Base-by-base conservation (phyloP, 2,329 filamentous ascomycete genomes). In the Penicillium sp. region DNA sequence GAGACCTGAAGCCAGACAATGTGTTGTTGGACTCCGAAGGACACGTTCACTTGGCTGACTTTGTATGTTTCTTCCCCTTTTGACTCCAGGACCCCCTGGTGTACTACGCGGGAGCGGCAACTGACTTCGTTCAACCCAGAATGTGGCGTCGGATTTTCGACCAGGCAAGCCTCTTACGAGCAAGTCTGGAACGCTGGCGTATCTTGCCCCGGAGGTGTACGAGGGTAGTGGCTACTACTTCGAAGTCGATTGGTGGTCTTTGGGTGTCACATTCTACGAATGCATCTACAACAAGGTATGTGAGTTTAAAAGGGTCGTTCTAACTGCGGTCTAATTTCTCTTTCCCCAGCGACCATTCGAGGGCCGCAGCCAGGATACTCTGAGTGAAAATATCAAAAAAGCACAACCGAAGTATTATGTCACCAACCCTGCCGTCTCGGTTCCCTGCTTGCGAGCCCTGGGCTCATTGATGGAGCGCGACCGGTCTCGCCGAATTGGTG, bases 231-330 rank as follows among this genome's bases (percentile, higher is more conserved):
- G 94, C 34, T 99, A 99, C 70, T 87, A 90, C 56, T 86, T 87
- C 43, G 90, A 94, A 65, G 92, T 94, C 37, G 94, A 99, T 72
- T 99, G 94, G 94, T 99, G 94, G 94, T 97, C 94, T 5, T 77
- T 99, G 19, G 94, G 94, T 45, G 94, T 99, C 42, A 83, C 96
- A n/a, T 97, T 97, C 74, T 99, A 97, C 74, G 94, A 99, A 75
- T 97, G 94, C 82, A 97, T 99, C 62, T 99, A 97, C 79, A 96
- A 95, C 78, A 97, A 95, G 87, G 91, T 92, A 46, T 21, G 48
- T 40, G 16, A 11, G 18, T 28, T 16, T 13, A 23, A 7, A 29
- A 31, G 14, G 1, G 6, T 39, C 37, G 11, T 9, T 28, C 57
- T 21, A 6, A n/a, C 14, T 2, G 10, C 33, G 16, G 6, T 51